Evolutionary conservation across 495 filamentous ascomycete genomes (phyloP), one percentile per base, ranked within the genome.

Genomic region (Mycothermus thermophilus): DNA sequence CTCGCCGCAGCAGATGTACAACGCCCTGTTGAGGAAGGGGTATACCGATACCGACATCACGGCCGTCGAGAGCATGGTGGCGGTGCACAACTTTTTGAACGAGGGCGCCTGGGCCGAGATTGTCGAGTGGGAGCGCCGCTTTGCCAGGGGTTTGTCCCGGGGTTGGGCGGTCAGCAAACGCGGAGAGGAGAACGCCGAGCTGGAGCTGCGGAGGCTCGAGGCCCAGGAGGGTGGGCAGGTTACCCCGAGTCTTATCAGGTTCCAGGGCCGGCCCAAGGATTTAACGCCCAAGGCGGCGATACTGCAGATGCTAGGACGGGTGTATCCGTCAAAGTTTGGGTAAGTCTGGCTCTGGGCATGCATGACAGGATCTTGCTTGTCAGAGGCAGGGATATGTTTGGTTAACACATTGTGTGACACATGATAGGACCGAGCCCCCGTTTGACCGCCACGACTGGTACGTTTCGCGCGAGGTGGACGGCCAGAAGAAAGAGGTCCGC

Each of bases 361-460:
- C n/a, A n/a, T n/a, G n/a, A n/a, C n/a, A n/a, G n/a, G n/a, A n/a
- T n/a, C n/a, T 12, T 27, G 12, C 11, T 3, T n/a, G 22, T 27
- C 32, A 32, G 10, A 32, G n/a, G n/a, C n/a, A n/a, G n/a, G n/a
- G n/a, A n/a, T n/a, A n/a, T n/a, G n/a, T n/a, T n/a, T 5, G 23
- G 34, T 33, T 37, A 37, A 37, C 15, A 25, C 26, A 11, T 17
- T 36, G 2, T 30, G 6, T 15, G n/a, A n/a, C n/a, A n/a, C n/a
- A n/a, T 35, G 4, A 27, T 41, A 83, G 76, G 9, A 72, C 75
- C 8, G 77, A 80, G 15, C 81, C 84, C 19, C 90, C 90, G n/a
- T 97, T 97, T 48, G 90, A 97, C 59, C 75, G 90, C 35, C 90
- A 97, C 49, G 90, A 97, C 52, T 97, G 90, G 90, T 96, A 77